Evolutionary conservation across 495 filamentous ascomycete genomes (phyloP).

Genomic region (Lindgomyces ingoldianus): DNA sequence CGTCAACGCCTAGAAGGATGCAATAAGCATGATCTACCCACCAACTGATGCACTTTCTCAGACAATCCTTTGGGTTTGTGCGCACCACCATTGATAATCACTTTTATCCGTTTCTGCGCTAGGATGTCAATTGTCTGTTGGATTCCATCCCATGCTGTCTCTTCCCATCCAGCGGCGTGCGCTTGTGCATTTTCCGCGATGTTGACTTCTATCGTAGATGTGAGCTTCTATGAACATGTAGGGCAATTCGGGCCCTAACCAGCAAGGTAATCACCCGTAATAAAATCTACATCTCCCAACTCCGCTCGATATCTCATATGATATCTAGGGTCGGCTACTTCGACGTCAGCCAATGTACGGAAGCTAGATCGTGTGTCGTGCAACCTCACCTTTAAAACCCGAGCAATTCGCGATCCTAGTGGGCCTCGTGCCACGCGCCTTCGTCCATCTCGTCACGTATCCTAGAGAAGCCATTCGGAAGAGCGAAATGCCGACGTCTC

Average conservation of each 20-base stretch:
- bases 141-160: constrained; percentile 52
- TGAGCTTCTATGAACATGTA: neutral
- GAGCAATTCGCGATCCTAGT: constrained; percentile 55
- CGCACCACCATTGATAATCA: constrained; percentile 44
- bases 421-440: constrained; percentile 41
- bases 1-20: no score
- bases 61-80: constrained; percentile 39
- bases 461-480: constrained; percentile 4
- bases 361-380: constrained; percentile 1
- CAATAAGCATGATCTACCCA: constrained; percentile 18
- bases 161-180: constrained; percentile 46
- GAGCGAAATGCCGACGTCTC: neutral
- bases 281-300: constrained; percentile 54
- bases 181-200: constrained; percentile 52
- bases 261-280: constrained; percentile 59
- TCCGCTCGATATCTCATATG: constrained; percentile 52
- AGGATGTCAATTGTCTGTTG: constrained; percentile 50
- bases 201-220: constrained; percentile 45
- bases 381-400: constrained; percentile 46
- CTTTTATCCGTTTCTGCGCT: constrained; percentile 40
- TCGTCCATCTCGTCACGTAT: constrained; percentile 27
- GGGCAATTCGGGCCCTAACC: constrained; percentile 38
- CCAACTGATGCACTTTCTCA: constrained; percentile 44
- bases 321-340: constrained; percentile 48
- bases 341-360: neutral